Conservation (phyloP, 495 filamentous ascomycete species). For the Cryomyces minteri region DNA sequence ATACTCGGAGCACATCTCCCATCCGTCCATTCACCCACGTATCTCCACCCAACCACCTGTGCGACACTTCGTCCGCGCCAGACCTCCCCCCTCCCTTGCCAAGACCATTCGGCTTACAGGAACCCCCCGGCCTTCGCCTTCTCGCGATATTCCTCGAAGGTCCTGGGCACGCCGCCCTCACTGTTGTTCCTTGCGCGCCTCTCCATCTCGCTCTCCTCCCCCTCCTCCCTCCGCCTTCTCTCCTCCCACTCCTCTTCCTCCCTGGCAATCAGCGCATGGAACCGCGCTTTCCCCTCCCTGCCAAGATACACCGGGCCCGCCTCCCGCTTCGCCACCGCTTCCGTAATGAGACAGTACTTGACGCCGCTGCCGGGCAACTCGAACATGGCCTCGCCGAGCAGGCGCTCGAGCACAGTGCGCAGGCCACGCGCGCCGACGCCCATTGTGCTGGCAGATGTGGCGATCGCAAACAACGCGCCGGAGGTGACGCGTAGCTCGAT, state of each 20-base stretch:
- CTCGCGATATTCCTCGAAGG: slow-evolving; percentile 37
- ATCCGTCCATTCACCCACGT: too few species aligned
- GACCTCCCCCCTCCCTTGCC: too few species aligned
- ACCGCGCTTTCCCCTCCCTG: slow-evolving; percentile 38
- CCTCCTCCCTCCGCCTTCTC: slow-evolving; percentile 15
- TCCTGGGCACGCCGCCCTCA: slow-evolving; percentile 15
- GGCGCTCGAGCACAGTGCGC: slow-evolving; percentile 73
- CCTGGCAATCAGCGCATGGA: slow-evolving; percentile 35
- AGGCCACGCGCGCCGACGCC: slow-evolving; percentile 78
- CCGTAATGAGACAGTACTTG: slow-evolving; percentile 52
- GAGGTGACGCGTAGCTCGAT: slow-evolving; percentile 74
- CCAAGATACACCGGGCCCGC: slow-evolving; percentile 43
- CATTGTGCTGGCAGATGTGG: slow-evolving; percentile 50
- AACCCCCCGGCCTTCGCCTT: slow-evolving; percentile 14
- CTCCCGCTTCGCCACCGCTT: slow-evolving; percentile 45
- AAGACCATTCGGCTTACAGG: not conserved
- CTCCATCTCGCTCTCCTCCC: slow-evolving; percentile 10
- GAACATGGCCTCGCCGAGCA: slow-evolving; percentile 82
- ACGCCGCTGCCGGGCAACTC: slow-evolving; percentile 48
- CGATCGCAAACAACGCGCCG: slow-evolving; percentile 58
- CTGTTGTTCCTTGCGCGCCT: slow-evolving; percentile 2
- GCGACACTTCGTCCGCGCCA: too few species aligned
- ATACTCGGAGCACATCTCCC: too few species aligned
- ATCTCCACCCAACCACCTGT: too few species aligned
- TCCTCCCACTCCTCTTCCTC: slow-evolving; percentile 50